Evolutionary conservation across 1,139 yeast genomes (phyloP).

Genomic region (Yamadazyma oceani): DNA sequence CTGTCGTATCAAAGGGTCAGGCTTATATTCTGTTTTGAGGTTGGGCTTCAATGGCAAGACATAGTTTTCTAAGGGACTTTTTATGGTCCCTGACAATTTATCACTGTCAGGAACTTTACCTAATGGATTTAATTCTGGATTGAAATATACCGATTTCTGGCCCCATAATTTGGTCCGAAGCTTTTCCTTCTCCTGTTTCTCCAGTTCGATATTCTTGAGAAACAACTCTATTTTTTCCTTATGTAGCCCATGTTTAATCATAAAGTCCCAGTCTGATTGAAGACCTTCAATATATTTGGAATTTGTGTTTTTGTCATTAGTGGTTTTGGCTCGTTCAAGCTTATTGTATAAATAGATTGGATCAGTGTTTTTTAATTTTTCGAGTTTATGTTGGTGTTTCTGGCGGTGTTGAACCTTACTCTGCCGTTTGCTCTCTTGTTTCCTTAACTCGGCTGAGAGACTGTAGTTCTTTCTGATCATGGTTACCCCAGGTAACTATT

Average conservation of each 20-base stretch:
- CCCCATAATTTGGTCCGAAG: constrained; percentile 34
- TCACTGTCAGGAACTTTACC: constrained; percentile 38
- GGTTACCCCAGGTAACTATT: too few species aligned
- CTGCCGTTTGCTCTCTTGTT: constrained; percentile 39
- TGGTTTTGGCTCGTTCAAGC: constrained; percentile 22
- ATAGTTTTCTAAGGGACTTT: constrained; percentile 22
- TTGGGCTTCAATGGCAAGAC: constrained; percentile 25
- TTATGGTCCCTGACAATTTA: constrained; percentile 7
- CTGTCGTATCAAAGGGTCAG: constrained; percentile 30
- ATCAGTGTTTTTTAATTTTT: constrained; percentile 29
- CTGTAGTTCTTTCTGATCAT: constrained; percentile 49
- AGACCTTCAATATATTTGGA: constrained; percentile 24
- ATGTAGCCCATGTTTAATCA: constrained; percentile 35
- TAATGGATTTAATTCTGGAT: constrained; percentile 47
- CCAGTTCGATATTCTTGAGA: constrained; percentile 18
- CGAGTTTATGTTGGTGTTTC: constrained; percentile 28
- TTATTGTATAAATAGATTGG: constrained; percentile 34
- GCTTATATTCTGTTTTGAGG: constrained; percentile 14
- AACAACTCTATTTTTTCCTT: constrained; percentile 27
- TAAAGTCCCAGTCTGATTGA: constrained; percentile 43
- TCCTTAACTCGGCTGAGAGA: constrained; percentile 41
- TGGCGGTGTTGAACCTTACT: constrained; percentile 40
- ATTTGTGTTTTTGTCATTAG: constrained; percentile 17
- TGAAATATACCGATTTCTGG: constrained; percentile 39
- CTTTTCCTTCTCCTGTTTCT: constrained; percentile 19